These are phyloP conservation scores for Coniochaeta sp. DNA, from an alignment of 2,329 filamentous ascomycete species.

Conservation along the genomic window DNA sequence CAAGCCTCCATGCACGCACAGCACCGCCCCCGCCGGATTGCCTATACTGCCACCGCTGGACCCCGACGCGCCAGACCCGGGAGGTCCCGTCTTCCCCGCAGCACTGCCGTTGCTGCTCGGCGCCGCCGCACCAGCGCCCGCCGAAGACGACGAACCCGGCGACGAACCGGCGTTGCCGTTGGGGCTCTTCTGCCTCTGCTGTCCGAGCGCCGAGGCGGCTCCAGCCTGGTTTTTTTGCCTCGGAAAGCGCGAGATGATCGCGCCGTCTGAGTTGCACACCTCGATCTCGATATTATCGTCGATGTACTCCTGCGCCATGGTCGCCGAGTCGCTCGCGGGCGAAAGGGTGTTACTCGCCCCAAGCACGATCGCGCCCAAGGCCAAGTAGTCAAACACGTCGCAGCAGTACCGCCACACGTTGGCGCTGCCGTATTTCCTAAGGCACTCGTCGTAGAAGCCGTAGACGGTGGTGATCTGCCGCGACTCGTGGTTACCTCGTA, in stretches of 20 bases:
- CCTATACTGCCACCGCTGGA: slow-evolving; percentile 56
- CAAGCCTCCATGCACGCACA: slow-evolving; percentile 92
- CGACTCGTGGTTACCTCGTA: slow-evolving; percentile 92
- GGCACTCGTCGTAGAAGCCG: slow-evolving; percentile 95
- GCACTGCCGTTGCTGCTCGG: slow-evolving; percentile 24
- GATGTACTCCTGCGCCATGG: slow-evolving; percentile 35
- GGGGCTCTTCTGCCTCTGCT: slow-evolving; percentile 9
- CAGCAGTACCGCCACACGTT: slow-evolving; percentile 98
- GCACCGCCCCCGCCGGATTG: slow-evolving; percentile 71
- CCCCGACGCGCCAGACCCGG: slow-evolving; percentile 72
- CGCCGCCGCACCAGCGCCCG: background rate
- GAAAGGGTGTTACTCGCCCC: slow-evolving; percentile 66
- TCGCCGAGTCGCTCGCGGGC: slow-evolving; percentile 32
- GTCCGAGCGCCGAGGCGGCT: slow-evolving; percentile 2
- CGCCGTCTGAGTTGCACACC: slow-evolving; percentile 77
- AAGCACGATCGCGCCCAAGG: slow-evolving; percentile 82
- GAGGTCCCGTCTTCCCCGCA: slow-evolving; percentile 56
- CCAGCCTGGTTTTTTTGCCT: slow-evolving; percentile 28
- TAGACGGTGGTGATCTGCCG: slow-evolving; percentile 96
- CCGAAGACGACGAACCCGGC: background rate
- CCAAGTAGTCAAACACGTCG: slow-evolving; percentile 95
- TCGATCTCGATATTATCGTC: slow-evolving; percentile 85
- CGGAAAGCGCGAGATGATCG: slow-evolving; percentile 66
- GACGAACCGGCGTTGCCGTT: slow-evolving; percentile 10
- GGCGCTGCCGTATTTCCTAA: slow-evolving; percentile 91